Evolutionary conservation across 2,329 filamentous ascomycete species (phyloP), one percentile per base, ranked within the genome.

Genomic region (Rosellinia necatrix): DNA sequence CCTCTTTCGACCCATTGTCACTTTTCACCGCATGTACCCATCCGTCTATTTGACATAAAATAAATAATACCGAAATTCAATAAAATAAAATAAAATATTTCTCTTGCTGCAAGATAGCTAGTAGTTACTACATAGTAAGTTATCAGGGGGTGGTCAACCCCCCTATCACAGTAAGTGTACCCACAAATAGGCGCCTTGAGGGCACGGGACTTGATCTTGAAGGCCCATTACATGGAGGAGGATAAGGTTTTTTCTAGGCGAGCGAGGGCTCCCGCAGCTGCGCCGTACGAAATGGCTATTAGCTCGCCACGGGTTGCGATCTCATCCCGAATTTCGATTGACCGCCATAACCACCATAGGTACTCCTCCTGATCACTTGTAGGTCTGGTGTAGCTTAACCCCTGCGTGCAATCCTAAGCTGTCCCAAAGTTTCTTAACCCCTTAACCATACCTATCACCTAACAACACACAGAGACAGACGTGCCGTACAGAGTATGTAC

Each of bases 361-460:
- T n/a, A n/a, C n/a, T n/a, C n/a, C n/a, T n/a, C n/a, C n/a, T n/a
- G n/a, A n/a, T n/a, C n/a, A n/a, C n/a, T n/a, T n/a, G n/a, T n/a
- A n/a, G n/a, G n/a, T n/a, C n/a, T n/a, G n/a, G n/a, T n/a, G n/a
- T n/a, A n/a, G n/a, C n/a, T n/a, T n/a, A n/a, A n/a, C 35, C 35
- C 35, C n/a, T 38, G 22, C 12, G 17, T 38, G 6, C 35, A 38
- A 38, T 38, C n/a, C 30, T 32, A 32, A 13, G 10, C 9, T 49
- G 37, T 24, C 17, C 24, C 41, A 32, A 37, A 41, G 12, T 24
- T 13, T 27, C 17, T 49, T 29, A n/a, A 25, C 34, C 8, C 27
- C 40, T 38, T 19, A 49, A 40, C 47, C 44, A 56, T 47, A 56
- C 53, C 25, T n/a, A n/a, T n/a, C n/a, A n/a, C n/a, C 53, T 32